Evolutionary conservation across 2,329 filamentous ascomycete species (phyloP), one percentile per base, ranked within the genome.

Genomic region (Ciborinia camelliae): DNA sequence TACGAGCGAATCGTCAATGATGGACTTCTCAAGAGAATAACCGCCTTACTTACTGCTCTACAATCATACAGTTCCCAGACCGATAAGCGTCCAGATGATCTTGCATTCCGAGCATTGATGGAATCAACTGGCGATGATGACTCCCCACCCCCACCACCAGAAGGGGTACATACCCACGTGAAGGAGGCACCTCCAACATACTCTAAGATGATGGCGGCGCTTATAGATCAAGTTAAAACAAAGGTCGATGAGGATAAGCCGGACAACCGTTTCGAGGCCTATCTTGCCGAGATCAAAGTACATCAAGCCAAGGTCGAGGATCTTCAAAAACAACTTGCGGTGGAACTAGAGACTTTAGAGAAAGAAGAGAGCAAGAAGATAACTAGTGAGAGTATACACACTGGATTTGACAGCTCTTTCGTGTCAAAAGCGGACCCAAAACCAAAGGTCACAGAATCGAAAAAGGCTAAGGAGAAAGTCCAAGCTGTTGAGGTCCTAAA

Each of bases 191-290:
- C 91, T 71, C 91, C 91, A 0, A 90, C 88, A 18, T 99, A 97
- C 75, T 95, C 92, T 47, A 92, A 96, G 81, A 99, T 99, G 95
- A 93, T 99, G 90, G 91, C 91, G n/a, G 87, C 89, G n/a, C 78
- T 99, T 72, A 84, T 98, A 26, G 95, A 99, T 73, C 90, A 96
- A 77, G 92, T 98, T 50, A 97, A 97, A 77, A 68, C 68, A 73
- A 83, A 86, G 77, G 87, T 91, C 70, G 86, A 90, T 59, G 90
- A 92, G 74, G 90, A 90, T 77, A 86, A 89, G 67, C 82, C 62
- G 26, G 82, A 84, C 26, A 85, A 88, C 70, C 81, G 90, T 59
- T 92, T 90, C 75, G 81, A 84, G 55, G 88, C 84, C 61, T 97
- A 96, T 80, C 81, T 96, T 35, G 83, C 84, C 55, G 94, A 95